Base-by-base conservation (phyloP, 2,329 filamentous ascomycete species). In the Monosporascus sp. region DNA sequence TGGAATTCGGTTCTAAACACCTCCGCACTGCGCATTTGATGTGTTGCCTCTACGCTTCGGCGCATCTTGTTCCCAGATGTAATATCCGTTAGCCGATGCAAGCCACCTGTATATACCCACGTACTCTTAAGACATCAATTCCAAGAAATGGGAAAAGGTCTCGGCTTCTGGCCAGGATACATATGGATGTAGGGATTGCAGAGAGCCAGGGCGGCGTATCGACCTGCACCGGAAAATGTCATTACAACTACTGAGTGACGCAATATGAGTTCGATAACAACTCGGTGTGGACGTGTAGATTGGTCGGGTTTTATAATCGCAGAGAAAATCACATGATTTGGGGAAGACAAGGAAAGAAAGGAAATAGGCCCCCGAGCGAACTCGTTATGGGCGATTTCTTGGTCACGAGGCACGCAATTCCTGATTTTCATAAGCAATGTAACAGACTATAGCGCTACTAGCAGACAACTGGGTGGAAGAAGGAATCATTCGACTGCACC, bases 31-130 rank as follows among this genome's bases (percentile, higher is more conserved):
- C 59, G 57, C 56, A 57, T 54, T 53, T 60, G 58, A 50, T 57
- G 50, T 57, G 27, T 57, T 60, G 55, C 48, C 51, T 51, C 51
- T 54, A 53, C 52, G 14, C 31, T 35, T 14, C 9, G 31, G 14
- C 31, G 51, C 51, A 52, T 57, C 50, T 39, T 53, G 55, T 47
- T 57, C 48, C 39, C 56, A 55, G 59, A 57, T 63, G 55, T 60
- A 53, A 55, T 55, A 51, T 56, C 55, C 52, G 54, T 62, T 58
- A 63, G 60, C 62, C 59, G 56, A 62, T 60, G 61, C 60, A 60
- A 55, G 56, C 56, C 54, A 58, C 53, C 54, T 56, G 56, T 53
- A 58, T 54, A 50, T 44, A 56, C 46, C 50, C 55, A 51, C 51
- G 52, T 54, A 53, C 39, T 55, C 50, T 53, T 55, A 55, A 55